Evolutionary conservation across 495 filamentous ascomycete genomes (phyloP).

Genomic region (Hyaloscypha variabilis): DNA sequence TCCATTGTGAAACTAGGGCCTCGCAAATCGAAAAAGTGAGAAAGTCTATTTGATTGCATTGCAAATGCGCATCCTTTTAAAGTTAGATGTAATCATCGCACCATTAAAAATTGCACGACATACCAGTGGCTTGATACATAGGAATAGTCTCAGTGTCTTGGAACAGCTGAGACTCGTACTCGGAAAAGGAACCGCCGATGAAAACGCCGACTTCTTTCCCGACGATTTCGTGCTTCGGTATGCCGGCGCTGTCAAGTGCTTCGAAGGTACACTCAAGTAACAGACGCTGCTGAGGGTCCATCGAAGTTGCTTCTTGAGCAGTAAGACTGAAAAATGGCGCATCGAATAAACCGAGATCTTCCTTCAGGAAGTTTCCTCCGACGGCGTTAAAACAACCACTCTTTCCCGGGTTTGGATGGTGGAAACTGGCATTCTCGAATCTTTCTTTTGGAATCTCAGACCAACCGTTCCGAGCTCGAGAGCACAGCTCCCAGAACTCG

Average conservation of each 20-base stretch:
- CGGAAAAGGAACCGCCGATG: constrained; percentile 41
- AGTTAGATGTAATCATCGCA: too few relatives aligned
- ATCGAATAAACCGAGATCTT: constrained; percentile 58
- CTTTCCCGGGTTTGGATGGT: constrained; percentile 55
- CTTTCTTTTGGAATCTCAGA: constrained; percentile 47
- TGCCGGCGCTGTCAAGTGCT: constrained; percentile 58
- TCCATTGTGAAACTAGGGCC: too few relatives aligned
- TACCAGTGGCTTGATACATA: constrained; percentile 32
- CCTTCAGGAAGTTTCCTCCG: constrained; percentile 49
- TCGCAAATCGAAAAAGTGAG: too few relatives aligned
- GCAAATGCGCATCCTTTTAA: too few relatives aligned
- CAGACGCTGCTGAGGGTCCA: constrained; percentile 59
- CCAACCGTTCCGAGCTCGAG: constrained; percentile 45
- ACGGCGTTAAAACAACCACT: constrained; percentile 23
- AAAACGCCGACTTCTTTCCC: constrained; percentile 47
- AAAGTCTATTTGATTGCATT: too few relatives aligned
- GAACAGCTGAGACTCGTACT: constrained; percentile 36
- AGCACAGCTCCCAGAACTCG: constrained; percentile 56
- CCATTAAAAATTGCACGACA: too few relatives aligned
- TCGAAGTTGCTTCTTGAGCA: constrained; percentile 57
- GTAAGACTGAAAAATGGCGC: constrained; percentile 61
- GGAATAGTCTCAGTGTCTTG: constrained; percentile 42
- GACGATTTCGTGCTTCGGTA: constrained; percentile 36
- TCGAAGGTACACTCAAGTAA: constrained; percentile 59
- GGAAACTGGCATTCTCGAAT: constrained; percentile 44